Evolutionary conservation across 345 rosid species (phyloP).

Genomic region (Eutrema japonicum): DNA sequence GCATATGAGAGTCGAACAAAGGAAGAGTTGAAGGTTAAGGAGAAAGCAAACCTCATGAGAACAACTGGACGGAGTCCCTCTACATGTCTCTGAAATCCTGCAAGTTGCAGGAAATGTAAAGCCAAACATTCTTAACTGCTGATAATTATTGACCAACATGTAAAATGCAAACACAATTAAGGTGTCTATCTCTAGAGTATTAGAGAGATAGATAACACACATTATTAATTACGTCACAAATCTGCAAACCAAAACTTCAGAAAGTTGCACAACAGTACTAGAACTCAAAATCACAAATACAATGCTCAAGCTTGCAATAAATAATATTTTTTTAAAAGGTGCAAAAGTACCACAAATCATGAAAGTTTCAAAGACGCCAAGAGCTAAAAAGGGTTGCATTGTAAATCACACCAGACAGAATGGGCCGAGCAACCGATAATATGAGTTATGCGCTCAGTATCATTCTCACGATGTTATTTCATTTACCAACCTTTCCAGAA

Average conservation of each 20-base stretch:
- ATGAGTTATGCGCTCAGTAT: conserved; percentile 15
- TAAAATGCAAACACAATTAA: conserved; percentile 21
- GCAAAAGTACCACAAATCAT: conserved; percentile 14
- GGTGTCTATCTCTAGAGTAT: background rate
- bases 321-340: background rate
- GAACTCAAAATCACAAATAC: conserved; percentile 34
- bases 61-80: conserved; percentile 55
- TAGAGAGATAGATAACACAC: conserved; percentile 13
- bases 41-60: conserved; percentile 68
- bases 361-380: conserved; percentile 16
- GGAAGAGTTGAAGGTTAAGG: conserved; percentile 61
- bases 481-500: conserved; percentile 65
- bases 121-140: conserved; percentile 21
- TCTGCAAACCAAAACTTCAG: conserved; percentile 34
- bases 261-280: conserved; percentile 23
- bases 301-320: conserved; percentile 29
- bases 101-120: conserved; percentile 14
- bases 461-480: conserved; percentile 47
- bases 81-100: conserved; percentile 62
- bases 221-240: conserved; percentile 12
- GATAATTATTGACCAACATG: background rate
- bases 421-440: conserved; percentile 11
- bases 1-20: conserved; percentile 56
- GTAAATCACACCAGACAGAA: conserved; percentile 20
- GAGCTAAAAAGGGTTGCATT: conserved; percentile 15